Evolutionary conservation across 225 moss, liverwort and hornwort species (phyloP).

Genomic region (Straminergon stramineum): DNA sequence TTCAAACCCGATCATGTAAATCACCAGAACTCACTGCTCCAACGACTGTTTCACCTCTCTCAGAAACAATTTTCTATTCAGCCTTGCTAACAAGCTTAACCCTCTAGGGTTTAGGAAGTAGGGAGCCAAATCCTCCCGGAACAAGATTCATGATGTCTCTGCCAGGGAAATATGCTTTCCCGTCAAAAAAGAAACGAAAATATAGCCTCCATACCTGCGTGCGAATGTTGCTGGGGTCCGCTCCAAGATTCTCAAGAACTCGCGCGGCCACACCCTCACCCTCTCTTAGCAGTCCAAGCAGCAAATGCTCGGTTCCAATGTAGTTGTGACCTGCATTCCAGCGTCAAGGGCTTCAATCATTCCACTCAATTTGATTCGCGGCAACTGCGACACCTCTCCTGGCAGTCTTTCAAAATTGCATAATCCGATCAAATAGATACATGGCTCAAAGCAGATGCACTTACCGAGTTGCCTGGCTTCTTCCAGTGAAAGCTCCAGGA

Average conservation of each 20-base stretch:
- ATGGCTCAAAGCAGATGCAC: neutral
- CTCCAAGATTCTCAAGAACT: slow-evolving; percentile 80
- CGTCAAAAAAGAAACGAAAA: neutral
- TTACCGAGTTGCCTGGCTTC: slow-evolving; percentile 81
- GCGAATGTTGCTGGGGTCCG: slow-evolving; percentile 77
- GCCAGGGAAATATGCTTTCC: neutral
- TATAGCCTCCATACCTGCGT: slow-evolving; percentile 42
- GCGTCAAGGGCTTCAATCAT: neutral
- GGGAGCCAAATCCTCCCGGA: neutral
- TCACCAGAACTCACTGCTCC: neutral
- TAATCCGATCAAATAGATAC: neutral
- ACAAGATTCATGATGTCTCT: neutral
- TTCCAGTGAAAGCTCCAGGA: slow-evolving; percentile 70
- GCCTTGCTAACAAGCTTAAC: neutral
- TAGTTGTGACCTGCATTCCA: slow-evolving; percentile 75
- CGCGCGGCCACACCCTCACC: slow-evolving; percentile 91
- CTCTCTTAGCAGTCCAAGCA: slow-evolving; percentile 77
- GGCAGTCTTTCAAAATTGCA: neutral
- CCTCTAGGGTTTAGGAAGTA: neutral
- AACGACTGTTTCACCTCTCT: neutral
- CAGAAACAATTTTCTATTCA: neutral
- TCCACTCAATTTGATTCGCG: neutral
- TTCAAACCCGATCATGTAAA: neutral
- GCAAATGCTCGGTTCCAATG: slow-evolving; percentile 92
- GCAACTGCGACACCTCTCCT: neutral